Base-by-base conservation (phyloP, 2,329 filamentous ascomycete genomes). In the Penicillium sp. region DNA sequence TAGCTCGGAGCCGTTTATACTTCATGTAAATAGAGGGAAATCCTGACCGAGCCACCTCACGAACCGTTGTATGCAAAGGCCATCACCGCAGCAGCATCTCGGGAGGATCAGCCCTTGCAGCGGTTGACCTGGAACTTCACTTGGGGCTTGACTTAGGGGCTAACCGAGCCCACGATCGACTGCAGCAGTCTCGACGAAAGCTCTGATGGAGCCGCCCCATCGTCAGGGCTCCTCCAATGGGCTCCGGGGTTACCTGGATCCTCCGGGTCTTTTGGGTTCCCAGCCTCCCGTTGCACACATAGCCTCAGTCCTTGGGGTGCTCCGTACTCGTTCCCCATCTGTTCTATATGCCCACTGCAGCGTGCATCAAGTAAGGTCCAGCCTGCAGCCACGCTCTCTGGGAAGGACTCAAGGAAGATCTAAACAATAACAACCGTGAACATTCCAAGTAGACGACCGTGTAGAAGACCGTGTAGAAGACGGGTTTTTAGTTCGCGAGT, bases 321-420 rank as follows among this genome's bases (percentile, higher is more conserved):
- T 36, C 8, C 33, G n/a, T 18, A 13, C 10, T 18, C 7, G 35
- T 22, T 38, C 14, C 31, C 31, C 30, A 33, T 33, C 30, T n/a
- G 30, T 33, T 33, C 31, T n/a, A 16, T 33, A 33, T 50, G 43
- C 28, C 33, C 28, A 39, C 43, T 46, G 55, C 51, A 49, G 49
- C 46, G 44, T 58, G 56, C 56, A 50, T 53, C 44, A 61, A 60
- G 58, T 51, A 61, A 61, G 58, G 58, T 48, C 53, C 55, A 38
- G 28, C 33, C 44, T 58, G 53, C 55, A 56, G 55, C 30, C 38
- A 43, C 45, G 11, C 30, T 16, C 25, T 24, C 51, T 41, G 45
- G 55, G 53, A 43, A 61, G 46, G 49, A 60, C 51, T 61, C 44
- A 43, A 55, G 53, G 55, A 53, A 51, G 30, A 61, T 61, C 57